Conservation (phyloP, 768 basidiomycete genomes). For the Boletus insuetus region DNA sequence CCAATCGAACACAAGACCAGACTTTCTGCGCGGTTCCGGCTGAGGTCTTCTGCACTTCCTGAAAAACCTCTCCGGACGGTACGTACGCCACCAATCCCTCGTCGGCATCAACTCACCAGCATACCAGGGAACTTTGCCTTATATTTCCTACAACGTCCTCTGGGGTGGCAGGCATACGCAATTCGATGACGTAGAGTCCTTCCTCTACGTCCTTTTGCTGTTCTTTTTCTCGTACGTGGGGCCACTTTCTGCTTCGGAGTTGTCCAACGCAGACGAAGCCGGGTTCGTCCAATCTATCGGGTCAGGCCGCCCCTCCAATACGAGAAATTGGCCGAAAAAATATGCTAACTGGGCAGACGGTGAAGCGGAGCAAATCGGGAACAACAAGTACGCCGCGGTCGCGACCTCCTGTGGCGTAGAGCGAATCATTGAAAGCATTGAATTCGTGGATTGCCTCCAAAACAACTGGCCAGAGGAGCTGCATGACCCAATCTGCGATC, state of each 20-base stretch:
- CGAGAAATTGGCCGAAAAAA: not conserved
- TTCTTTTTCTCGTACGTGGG: not conserved
- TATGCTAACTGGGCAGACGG: not conserved
- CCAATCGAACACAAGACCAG: not conserved
- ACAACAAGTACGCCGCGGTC: not conserved
- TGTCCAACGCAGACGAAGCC: not conserved
- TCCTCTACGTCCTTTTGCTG: not conserved
- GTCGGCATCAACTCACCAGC: no score
- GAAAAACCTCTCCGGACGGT: not conserved
- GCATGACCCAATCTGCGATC: not conserved
- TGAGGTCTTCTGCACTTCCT: no score
- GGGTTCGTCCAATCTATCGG: not conserved
- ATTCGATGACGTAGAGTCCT: not conserved
- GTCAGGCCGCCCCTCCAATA: not conserved
- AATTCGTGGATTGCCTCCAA: not conserved
- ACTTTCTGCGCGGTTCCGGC: not conserved
- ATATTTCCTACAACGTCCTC: not conserved
- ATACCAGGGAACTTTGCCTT: not conserved
- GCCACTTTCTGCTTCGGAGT: not conserved
- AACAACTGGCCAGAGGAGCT: not conserved
- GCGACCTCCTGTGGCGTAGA: not conserved
- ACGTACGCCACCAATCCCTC: not conserved
- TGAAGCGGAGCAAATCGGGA: fast-evolving
- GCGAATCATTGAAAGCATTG: not conserved
- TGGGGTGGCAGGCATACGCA: not conserved